Conservation (phyloP, 345 rosid species). For the Durio zibethinus region DNA sequence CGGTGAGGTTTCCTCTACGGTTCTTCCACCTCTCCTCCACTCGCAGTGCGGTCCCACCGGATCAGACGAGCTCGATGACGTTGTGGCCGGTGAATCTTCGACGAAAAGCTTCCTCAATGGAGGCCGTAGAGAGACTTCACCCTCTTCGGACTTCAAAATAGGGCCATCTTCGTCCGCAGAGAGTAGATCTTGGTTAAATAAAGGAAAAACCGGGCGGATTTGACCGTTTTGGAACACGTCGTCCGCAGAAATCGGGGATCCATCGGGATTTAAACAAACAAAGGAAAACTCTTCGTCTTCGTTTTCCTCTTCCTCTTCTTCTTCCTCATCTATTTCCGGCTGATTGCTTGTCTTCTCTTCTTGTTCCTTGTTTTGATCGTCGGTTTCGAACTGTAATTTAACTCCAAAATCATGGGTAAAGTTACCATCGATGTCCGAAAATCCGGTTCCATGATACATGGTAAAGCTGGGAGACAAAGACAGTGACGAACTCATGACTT, state of each 20-base stretch:
- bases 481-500: conserved; percentile 15
- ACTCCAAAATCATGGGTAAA: conserved; percentile 2
- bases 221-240: conserved; percentile 42
- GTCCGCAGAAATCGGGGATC: conserved; percentile 41
- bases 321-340: neutral
- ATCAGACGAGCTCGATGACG: conserved; percentile 21
- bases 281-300: conserved; percentile 47
- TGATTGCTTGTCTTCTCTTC: neutral
- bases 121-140: conserved; percentile 10
- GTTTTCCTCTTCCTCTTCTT: conserved; percentile 16
- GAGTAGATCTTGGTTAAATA: conserved; percentile 38
- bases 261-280: conserved; percentile 27
- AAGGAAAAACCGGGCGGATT: conserved; percentile 46
- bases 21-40: conserved; percentile 34
- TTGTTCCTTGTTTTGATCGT: neutral
- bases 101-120: conserved; percentile 31
- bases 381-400: neutral
- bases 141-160: neutral
- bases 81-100: conserved; percentile 11
- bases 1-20: conserved; percentile 24
- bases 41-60: conserved; percentile 39
- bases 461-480: conserved; percentile 6
- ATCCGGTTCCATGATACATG: neutral
- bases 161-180: neutral
- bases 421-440: neutral